Conservation (phyloP, 805 yeast genomes). For the Kodamaea kakaduensis region DNA sequence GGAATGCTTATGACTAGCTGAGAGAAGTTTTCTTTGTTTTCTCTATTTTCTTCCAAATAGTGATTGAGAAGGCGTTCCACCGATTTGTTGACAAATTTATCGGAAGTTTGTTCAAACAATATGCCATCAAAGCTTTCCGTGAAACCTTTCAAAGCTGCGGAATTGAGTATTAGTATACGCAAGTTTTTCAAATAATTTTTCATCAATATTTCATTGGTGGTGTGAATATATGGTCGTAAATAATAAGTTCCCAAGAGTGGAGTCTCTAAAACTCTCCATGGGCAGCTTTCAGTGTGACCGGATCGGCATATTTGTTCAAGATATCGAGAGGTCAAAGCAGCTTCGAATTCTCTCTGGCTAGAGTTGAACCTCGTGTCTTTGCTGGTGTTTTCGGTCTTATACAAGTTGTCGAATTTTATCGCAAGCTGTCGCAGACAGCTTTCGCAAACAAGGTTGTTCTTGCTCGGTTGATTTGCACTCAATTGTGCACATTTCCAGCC, state of each 20-base stretch:
- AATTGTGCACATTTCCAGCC: conserved; percentile 51
- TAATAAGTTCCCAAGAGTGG: conserved; percentile 34
- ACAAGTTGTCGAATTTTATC: conserved; percentile 22
- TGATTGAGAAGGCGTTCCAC: conserved; percentile 30
- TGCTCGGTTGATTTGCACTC: conserved; percentile 16
- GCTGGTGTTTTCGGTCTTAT: neutral
- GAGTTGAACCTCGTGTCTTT: neutral
- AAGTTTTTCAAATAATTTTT: conserved; percentile 26
- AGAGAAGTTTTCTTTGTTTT: conserved; percentile 36
- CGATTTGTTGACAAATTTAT: conserved; percentile 21
- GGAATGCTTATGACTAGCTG: conserved; percentile 24
- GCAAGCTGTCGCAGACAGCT: conserved; percentile 28
- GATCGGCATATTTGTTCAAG: conserved; percentile 18
- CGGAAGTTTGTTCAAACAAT: conserved; percentile 4
- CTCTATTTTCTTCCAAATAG: conserved; percentile 32
- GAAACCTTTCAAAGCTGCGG: conserved; percentile 14
- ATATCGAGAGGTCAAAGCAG: conserved; percentile 23
- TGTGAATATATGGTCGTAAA: conserved; percentile 27
- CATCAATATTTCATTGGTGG: conserved; percentile 28
- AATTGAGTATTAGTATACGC: conserved; percentile 26
- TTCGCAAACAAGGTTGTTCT: conserved; percentile 33
- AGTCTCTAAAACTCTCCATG: conserved; percentile 35
- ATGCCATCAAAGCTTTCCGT: conserved; percentile 7
- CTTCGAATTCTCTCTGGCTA: conserved; percentile 3
- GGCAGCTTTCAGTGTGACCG: conserved; percentile 31